Base-by-base conservation (phyloP, 345 rosid species). In the Populus tremula region DNA sequence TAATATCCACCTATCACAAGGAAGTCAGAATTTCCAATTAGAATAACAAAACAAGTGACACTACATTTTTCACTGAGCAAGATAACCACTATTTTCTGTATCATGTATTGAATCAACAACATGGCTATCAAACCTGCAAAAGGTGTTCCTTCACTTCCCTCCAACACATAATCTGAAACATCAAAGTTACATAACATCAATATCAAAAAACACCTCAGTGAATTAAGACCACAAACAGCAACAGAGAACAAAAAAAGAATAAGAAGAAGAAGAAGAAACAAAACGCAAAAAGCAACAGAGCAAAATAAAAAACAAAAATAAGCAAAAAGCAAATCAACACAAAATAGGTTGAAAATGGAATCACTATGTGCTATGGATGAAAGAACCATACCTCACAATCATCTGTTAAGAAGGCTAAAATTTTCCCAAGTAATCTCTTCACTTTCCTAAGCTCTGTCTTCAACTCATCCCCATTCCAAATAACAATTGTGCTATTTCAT, bases 61-160 rank as follows among this genome's bases (percentile, higher is more conserved):
- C 59, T 53, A 70, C 50, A 82, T 33, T 69, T 66, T 71, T 54
- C 25, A 38, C 70, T 21, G 67, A 53, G 61, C 47, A 36, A 81
- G 71, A 62, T 29, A 61, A 43, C 11, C n/a, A 45, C 54, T 70
- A 25, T 21, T 47, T 80, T 72, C 75, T 71, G 71, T 10, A 2
- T 18, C 7, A 10, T 11, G 29, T 25, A 53, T 23, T 39, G 38
- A 29, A 78, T 72, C 21, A 41, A 67, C 3, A 25, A 29, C 33
- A 78, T 29, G 69, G 62, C 36, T 66, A 70, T 23, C 78, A 79
- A 71, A 96, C 99, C 99, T 83, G 92, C 97, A 89, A 96, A 96
- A 77, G 99, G 97, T 33, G 98, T 96, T 82, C 95, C 99, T 49
- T 88, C 88, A 85, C 97, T 95, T 79, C 99, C 99, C 84, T 95